Percentiles rank a stretch among this genome's conserved stretches.
These are phyloP conservation scores for Micractinium conductrix DNA, from an alignment of 139 green algal species.

Conservation along the genomic window DNA sequence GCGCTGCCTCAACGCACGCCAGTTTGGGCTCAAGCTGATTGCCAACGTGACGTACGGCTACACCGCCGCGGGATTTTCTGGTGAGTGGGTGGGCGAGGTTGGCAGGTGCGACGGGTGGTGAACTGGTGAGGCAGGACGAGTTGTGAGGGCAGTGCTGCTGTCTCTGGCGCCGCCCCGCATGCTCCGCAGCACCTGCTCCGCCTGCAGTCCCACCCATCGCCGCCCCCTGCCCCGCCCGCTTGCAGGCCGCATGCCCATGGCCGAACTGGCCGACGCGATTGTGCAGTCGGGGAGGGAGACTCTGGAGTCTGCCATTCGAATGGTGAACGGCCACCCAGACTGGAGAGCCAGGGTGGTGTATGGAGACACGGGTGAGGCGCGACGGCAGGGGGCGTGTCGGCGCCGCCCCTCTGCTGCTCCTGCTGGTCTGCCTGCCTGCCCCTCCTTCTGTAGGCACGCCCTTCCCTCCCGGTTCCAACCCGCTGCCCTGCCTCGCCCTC, in stretches of 20 bases:
- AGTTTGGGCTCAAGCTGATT: conserved; percentile 98
- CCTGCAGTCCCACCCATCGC: too few species aligned
- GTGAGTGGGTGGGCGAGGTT: conserved; percentile 7
- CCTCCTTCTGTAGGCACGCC: too few species aligned
- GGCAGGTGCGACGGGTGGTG: too few species aligned
- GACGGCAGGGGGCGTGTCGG: background rate
- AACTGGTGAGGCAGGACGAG: too few species aligned
- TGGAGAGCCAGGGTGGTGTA: conserved; percentile 88
- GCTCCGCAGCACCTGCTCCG: too few species aligned
- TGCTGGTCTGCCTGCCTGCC: background rate
- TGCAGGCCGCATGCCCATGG: conserved; percentile 92
- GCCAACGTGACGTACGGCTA: conserved; percentile 97
- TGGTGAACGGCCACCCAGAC: conserved; percentile 70
- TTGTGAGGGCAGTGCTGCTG: too few species aligned
- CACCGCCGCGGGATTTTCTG: conserved; percentile 79
- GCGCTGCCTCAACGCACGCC: conserved; percentile 91
- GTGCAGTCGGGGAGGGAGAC: conserved; percentile 87
- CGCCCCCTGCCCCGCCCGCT: background rate
- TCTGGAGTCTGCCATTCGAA: conserved; percentile 89
- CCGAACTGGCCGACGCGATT: conserved; percentile 97
- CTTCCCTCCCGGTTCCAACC: background rate
- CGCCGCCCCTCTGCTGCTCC: background rate
- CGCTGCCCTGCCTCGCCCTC: background rate
- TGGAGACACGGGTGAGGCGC: conserved; percentile 69
- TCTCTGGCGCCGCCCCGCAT: too few species aligned